Base-by-base conservation (phyloP, 2,329 filamentous ascomycete genomes). In the Fusarium sp. region DNA sequence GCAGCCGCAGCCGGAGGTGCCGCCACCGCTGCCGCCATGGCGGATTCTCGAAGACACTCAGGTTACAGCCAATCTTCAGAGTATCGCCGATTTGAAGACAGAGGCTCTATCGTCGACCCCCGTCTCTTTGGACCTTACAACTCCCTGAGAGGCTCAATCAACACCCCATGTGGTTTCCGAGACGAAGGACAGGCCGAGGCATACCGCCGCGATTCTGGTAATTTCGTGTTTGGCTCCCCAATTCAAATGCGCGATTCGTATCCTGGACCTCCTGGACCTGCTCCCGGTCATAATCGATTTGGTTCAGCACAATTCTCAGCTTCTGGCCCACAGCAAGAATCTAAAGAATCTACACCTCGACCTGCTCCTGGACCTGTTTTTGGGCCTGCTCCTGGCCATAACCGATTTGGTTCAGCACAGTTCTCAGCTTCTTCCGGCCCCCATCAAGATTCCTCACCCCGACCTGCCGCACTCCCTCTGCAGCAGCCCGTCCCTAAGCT, bases 401-500 rank as follows among this genome's bases (percentile, higher is more conserved):
- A 79, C 20, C 83, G 80, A 25, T 90, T 90, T 69, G 89, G 92
- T 67, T 86, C 83, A 48, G 80, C 78, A 25, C 82, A 83, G 32
- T 82, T 80, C 22, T 86, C 87, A 37, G 74, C 82, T n/a, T 76
- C 82, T n/a, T 76, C 82, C 15, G 82, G 82, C 17, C 77, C 78
- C 47, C 78, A 76, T 37, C 77, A 79, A 55, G 79, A 82, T 43
- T 73, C 81, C 9, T 75, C 82, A 19, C 75, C 78, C 17, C 83
- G 87, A 41, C 86, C 89, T 7, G 87, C 82, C 7, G 83, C 87
- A 0, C 85, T 93, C 32, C 88, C 90, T 13, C 83, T 97, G n/a
- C 91, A 96, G 76, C 93, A 97, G 72, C 94, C 94, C 4, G 90
- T 94, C 71, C 94, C 94, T 3, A 86, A 92, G 60, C 84, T 86